Percentiles rank a stretch among this genome's conserved stretches.
These are phyloP conservation scores for Naganishia liquefaciens DNA, from an alignment of 1,284 basidiomycete genomes.

Conservation along the genomic window DNA sequence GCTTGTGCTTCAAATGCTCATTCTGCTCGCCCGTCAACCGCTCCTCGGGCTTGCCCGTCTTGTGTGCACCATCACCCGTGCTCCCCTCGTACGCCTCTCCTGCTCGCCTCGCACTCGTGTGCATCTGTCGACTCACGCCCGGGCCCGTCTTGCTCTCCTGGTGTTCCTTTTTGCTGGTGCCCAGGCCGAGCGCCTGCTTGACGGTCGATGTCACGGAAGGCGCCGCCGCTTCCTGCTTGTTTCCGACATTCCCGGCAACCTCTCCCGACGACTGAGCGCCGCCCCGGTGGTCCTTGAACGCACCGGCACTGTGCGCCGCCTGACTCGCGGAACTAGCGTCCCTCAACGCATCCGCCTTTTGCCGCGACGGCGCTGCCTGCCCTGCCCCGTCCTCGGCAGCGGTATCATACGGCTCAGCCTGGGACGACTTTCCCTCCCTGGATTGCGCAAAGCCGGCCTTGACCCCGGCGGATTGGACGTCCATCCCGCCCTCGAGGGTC, in stretches of 20 bases:
- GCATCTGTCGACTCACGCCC: constrained; percentile 35
- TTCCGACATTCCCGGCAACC: constrained; percentile 40
- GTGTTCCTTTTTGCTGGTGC: constrained; percentile 39
- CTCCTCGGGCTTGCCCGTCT: background rate
- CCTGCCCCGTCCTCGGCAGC: constrained; percentile 29
- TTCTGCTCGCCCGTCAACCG: constrained; percentile 45
- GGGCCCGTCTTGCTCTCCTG: constrained; percentile 40
- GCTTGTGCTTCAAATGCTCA: constrained; percentile 44
- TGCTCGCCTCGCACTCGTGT: constrained; percentile 39
- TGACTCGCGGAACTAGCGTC: constrained; percentile 26
- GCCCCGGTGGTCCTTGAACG: constrained; percentile 35
- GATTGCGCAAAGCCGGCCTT: constrained; percentile 34
- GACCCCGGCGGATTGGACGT: constrained; percentile 42
- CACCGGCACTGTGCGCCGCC: constrained; percentile 27
- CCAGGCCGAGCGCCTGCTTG: constrained; percentile 45
- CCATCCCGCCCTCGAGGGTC: constrained; percentile 37
- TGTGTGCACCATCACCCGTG: constrained; percentile 31
- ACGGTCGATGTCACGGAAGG: constrained; percentile 36
- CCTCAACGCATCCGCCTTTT: constrained; percentile 24
- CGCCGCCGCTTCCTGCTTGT: constrained; percentile 36
- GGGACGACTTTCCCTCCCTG: background rate
- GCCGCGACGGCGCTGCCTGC: constrained; percentile 16
- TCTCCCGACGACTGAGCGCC: constrained; percentile 32
- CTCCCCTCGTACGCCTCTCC: constrained; percentile 35
- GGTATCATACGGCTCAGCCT: constrained; percentile 29